A percentile compares a stretch with the other conserved stretches of the same genome.
These are phyloP conservation scores for Grigorovia jiainica DNA, from an alignment of 805 yeast genomes.

Conservation along the genomic window DNA sequence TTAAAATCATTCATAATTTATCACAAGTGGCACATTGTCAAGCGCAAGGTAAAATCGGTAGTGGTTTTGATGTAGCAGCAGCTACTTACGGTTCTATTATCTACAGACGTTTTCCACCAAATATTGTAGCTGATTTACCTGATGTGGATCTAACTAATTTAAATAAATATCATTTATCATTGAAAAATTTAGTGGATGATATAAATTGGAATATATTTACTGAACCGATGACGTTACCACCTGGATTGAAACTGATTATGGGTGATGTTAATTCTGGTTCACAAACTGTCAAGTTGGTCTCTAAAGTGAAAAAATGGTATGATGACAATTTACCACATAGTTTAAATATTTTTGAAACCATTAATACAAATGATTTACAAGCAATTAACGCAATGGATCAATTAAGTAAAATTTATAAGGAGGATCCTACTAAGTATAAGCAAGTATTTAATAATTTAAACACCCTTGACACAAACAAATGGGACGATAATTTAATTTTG, in stretches of 20 bases:
- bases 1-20: slow-evolving; percentile 57
- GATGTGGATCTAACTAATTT: slow-evolving; percentile 5
- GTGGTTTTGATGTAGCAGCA: slow-evolving; percentile 95
- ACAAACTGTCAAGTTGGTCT: slow-evolving; percentile 85
- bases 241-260: slow-evolving; percentile 63
- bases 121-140: slow-evolving; percentile 34
- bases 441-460: slow-evolving; percentile 15
- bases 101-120: slow-evolving; percentile 67
- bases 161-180: slow-evolving; percentile 20
- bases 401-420: slow-evolving; percentile 27
- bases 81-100: slow-evolving; percentile 86
- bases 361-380: slow-evolving; percentile 50
- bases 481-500: too few species aligned
- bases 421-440: slow-evolving; percentile 31
- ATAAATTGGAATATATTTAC: slow-evolving; percentile 55
- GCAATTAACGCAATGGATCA: slow-evolving; percentile 41
- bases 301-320: slow-evolving; percentile 67
- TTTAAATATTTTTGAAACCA: slow-evolving; percentile 38
- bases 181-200: slow-evolving; percentile 33
- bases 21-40: slow-evolving; percentile 86
- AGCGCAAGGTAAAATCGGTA: slow-evolving; percentile 92
- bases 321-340: slow-evolving; percentile 42
- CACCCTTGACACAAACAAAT: too few species aligned
- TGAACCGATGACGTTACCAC: slow-evolving; percentile 54
- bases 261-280: slow-evolving; percentile 93